A percentile compares a stretch with the other conserved stretches of the same genome.
phyloP scores from a whole-genome alignment of 1,284 basidiomycete species.

The Trametes versicolor region DNA sequence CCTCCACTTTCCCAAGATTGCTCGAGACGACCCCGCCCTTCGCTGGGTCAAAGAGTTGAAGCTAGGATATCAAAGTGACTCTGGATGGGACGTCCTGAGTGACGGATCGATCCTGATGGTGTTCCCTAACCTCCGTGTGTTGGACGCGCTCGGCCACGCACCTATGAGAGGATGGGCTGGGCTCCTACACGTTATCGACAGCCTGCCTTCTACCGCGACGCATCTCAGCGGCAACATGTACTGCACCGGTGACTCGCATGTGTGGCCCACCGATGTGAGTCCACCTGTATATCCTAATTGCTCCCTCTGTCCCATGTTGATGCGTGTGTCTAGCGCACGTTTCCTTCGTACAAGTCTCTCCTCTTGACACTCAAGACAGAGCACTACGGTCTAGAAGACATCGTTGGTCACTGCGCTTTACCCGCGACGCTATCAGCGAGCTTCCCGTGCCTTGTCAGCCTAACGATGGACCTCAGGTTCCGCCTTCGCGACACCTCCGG shows the following conservation, averaged over 20 bases:
- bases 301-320: neutral
- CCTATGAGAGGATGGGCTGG: conserved; percentile 14
- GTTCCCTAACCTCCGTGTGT: conserved; percentile 5
- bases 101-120: neutral
- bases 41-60: conserved; percentile 6
- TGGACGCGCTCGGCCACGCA: neutral
- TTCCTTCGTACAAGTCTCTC: conserved; percentile 4
- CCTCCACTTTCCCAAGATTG: conserved; percentile 1
- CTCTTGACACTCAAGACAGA: neutral
- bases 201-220: neutral
- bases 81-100: conserved; percentile 4
- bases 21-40: conserved; percentile 4
- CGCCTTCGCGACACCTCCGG: neutral
- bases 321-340: neutral
- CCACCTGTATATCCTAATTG: neutral
- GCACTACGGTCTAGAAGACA: neutral
- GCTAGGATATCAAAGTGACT: neutral
- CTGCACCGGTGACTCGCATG: neutral
- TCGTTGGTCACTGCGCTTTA: neutral
- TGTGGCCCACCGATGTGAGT: conserved; percentile 7
- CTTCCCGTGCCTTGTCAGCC: conserved; percentile 5
- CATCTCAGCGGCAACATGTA: neutral
- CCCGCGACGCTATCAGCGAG: conserved; percentile 1
- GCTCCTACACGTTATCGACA: conserved; percentile 2
- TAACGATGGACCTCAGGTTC: neutral